Base-by-base conservation (phyloP, 345 rosid species). In the Sapria himalayana region DNA sequence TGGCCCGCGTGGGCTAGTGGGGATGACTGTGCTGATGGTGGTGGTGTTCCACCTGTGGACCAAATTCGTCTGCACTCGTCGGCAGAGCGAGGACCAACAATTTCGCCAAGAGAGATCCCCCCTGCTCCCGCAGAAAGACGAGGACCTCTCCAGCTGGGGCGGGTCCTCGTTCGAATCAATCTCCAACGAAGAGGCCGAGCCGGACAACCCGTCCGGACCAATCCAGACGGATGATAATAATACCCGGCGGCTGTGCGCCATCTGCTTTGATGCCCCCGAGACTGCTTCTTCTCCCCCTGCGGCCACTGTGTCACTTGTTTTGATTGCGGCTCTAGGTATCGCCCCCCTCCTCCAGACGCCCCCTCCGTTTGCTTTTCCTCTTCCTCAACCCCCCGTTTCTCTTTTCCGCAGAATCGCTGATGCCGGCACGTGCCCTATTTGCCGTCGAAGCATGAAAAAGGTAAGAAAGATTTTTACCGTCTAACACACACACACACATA, bases 221-320 rank as follows among this genome's bases (percentile, higher is more conserved):
- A 85, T 73, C 27, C 65, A 70, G 45, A 89, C 80, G 59, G 66
- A 66, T 33, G 52, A 60, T 43, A 79, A 71, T 50, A 70, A 67
- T 51, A 91, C 89, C 14, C 66, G 69, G 33, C 81, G 79, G n/a
- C 92, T 84, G 19, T 91, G 99, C 65, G 93, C 85, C 2, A 84
- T 91, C 37, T 91, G 99, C 70, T 91, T 65, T 52, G 99, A 91
- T 62, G 99, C 92, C 41, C 92, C 93, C 5, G 99, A 59, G 95
- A 77, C 56, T 84, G 99, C 64, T 91, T 84, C 63, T 89, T 91
- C 65, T 93, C 84, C 67, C 93, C 93, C 11, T 91, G 99, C 49
- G 99, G 99, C 27, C 95, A 84, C 53, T 91, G 92, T 41, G 74
- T 84, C 17, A 72, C 99, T 52, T 91, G 93, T 59, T 84, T 67